Base-by-base conservation (phyloP, 2,329 filamentous ascomycete species). In the Ophiocordyceps camponoti-leonardi region DNA sequence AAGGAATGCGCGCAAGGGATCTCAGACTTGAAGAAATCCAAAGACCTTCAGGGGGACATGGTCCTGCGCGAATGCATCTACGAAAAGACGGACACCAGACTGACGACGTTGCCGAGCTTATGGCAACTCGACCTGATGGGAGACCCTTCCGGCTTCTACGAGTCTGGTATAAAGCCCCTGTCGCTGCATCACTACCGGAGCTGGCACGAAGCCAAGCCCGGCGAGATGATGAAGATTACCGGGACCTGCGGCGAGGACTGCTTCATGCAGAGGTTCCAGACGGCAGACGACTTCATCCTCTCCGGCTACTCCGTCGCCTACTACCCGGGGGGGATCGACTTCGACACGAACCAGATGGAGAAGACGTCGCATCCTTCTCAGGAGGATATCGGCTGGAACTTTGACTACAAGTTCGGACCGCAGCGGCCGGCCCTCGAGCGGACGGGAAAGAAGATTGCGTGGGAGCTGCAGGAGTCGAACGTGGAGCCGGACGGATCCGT, bases 141-240 rank as follows among this genome's bases (percentile, higher is more conserved):
- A 42, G 74, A 81, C 54, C 71, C 74, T 5, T 74, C 73, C 0
- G 77, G 77, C 6, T 79, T 80, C 59, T 81, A 79, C 58, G 77
- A 81, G 60, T 69, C 71, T 31, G 74, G 74, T 28, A 67, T 76
- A 50, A 68, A 70, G 50, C 75, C 76, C 2, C 64, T 79, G 22
- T 77, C 73, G 10, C 66, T 81, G 20, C 77, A 81, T 58, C 76
- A 81, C 61, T 80, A 76, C 66, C 77, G 77, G 53, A 67, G 69
- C 45, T 77, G 73, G 72, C 72, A 76, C 57, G 55, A 58, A 18
- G 71, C 69, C 30, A 63, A 66, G 47, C 73, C 77, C 44, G 68
- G 68, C 54, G 68, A 75, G 49, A 69, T 76, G 55, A 68, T 71
- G 51, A 71, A 74, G 53, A 65, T 79, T 26, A 68, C 74, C 6